Base-by-base conservation (phyloP, 768 basidiomycete species). In the Rhodotorula babjevae region DNA sequence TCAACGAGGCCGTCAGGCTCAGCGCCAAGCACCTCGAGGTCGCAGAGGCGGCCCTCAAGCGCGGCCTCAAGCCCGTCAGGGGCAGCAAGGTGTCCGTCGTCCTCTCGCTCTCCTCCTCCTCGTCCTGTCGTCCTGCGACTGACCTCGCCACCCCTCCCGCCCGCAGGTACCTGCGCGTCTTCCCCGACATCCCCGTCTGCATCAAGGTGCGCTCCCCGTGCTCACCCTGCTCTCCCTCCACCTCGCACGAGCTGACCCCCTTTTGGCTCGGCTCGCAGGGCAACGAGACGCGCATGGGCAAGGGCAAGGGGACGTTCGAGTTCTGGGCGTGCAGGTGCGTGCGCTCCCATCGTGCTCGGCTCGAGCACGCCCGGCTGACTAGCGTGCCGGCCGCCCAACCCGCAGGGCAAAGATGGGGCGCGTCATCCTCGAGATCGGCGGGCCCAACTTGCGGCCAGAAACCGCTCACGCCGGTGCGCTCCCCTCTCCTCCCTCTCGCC, bases 241-340 rank as follows among this genome's bases (percentile, higher is more conserved):
- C 9, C 18, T 23, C n/a, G 23, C 18, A 21, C 3, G 14, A 0
- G 18, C 46, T 69, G 58, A 18, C 21, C 14, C 9, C 36, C 12
- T 36, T 9, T 49, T 25, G 23, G n/a, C 23, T 61, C 19, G 19
- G 49, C 49, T n/a, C 29, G 14, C 71, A 93, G 91, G 95, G 96
- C 65, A 98, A 96, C 77, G 94, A 98, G 82, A 94, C 93, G 11
- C 90, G 96, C 85, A 97, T 98, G 96, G 96, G 96, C 63, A 98
- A 98, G 82, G 96, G 96, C 70, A 99, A 99, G 81, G 96, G 96
- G 59, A 87, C 90, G 0, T 98, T 98, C 78, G 96, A 98, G 79
- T 97, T 85, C 80, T 99, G 96, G 96, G 92, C 94, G 40, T 91
- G 90, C 69, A 87, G 92, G 91, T 92, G 77, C 66, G 91, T 92